These are phyloP conservation scores for Populus deltoides DNA, from an alignment of 345 rosid genomes.

Conservation along the genomic window DNA sequence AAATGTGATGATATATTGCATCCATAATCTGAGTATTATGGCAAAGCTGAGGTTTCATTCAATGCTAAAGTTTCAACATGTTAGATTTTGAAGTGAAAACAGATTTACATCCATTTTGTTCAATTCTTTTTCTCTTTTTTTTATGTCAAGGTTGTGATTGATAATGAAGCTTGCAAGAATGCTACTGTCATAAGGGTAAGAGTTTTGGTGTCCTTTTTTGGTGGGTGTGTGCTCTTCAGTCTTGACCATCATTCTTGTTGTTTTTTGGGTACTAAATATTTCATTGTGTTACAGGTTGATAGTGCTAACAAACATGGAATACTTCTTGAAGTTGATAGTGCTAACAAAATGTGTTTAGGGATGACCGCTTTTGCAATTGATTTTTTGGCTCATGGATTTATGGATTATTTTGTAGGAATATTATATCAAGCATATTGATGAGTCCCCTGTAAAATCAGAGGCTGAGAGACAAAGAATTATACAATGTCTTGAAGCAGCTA, in stretches of 20 bases:
- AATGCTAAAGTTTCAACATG: background rate
- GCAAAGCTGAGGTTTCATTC: background rate
- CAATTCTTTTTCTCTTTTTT: background rate
- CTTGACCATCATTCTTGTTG: constrained; percentile 2
- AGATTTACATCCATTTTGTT: constrained; percentile 8
- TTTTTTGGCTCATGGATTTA: background rate
- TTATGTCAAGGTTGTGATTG: constrained; percentile 84
- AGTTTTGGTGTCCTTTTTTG: constrained; percentile 6
- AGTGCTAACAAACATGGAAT: too few species aligned
- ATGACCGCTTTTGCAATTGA: background rate
- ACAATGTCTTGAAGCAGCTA: constrained; percentile 92
- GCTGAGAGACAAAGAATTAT: constrained; percentile 75
- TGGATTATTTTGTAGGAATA: constrained; percentile 54
- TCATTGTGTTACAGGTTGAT: constrained; percentile 56
- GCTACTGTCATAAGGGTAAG: constrained; percentile 85
- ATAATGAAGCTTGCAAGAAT: constrained; percentile 77
- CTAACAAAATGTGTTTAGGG: background rate
- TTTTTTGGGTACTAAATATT: background rate
- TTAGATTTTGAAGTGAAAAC: background rate
- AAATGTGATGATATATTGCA: background rate
- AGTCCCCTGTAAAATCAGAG: constrained; percentile 79
- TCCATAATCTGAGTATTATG: background rate
- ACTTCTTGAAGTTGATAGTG: constrained; percentile 52
- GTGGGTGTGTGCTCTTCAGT: background rate
- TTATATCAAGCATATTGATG: constrained; percentile 80